Evolutionary conservation across 768 basidiomycete genomes (phyloP).

Genomic region (Pleurotus eryngii): DNA sequence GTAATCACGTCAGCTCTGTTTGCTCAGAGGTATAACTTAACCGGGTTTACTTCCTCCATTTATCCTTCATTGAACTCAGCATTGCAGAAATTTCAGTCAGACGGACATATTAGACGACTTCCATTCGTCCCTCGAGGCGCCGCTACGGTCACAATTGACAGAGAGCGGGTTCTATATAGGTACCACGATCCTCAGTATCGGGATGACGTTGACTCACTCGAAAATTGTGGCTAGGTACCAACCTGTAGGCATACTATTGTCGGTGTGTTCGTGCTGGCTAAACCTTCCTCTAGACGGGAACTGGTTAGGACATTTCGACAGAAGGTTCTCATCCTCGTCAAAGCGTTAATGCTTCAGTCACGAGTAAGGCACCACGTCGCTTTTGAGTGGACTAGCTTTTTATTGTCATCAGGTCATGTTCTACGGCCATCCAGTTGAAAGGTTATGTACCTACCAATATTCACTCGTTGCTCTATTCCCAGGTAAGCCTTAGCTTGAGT

Average conservation of each 20-base stretch:
- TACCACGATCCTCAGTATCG: slow-evolving; percentile 28
- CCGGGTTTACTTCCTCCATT: no score
- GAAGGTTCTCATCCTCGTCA: slow-evolving; percentile 88
- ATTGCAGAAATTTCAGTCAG: slow-evolving; percentile 77
- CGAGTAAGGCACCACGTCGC: slow-evolving; percentile 47
- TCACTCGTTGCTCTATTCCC: slow-evolving; percentile 93
- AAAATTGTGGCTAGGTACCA: slow-evolving; percentile 50
- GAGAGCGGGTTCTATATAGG: slow-evolving; percentile 97
- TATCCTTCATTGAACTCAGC: background rate
- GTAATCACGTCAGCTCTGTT: slow-evolving; percentile 93
- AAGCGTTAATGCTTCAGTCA: slow-evolving; percentile 91
- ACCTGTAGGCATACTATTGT: slow-evolving; percentile 42
- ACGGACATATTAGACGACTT: slow-evolving; percentile 90
- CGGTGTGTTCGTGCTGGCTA: no score
- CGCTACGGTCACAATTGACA: slow-evolving; percentile 76
- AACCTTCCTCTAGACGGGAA: slow-evolving; percentile 59
- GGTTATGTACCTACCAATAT: slow-evolving; percentile 95
- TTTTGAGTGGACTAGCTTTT: background rate
- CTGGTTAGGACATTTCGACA: slow-evolving; percentile 93
- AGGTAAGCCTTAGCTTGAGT: slow-evolving; percentile 35
- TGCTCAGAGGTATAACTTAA: slow-evolving; percentile 56
- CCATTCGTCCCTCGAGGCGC: slow-evolving; percentile 68
- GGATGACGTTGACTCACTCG: background rate
- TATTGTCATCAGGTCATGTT: slow-evolving; percentile 76
- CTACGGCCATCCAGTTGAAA: slow-evolving; percentile 94